These are phyloP conservation scores for Acorus calamus DNA, from an alignment of 106 monocot species.

Conservation along the genomic window DNA sequence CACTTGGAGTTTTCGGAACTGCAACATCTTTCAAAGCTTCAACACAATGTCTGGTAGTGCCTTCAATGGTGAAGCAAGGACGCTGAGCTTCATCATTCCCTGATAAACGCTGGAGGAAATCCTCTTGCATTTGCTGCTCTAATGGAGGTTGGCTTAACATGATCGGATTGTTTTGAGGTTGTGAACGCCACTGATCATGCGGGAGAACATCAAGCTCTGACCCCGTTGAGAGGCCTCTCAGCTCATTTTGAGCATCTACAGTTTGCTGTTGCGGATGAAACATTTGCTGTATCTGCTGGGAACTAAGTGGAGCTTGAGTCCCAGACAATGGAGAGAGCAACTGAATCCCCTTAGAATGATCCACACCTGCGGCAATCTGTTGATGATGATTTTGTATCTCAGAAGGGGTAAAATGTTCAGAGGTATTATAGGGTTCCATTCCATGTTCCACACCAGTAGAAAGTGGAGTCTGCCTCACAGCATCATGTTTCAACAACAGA, in stretches of 20 bases:
- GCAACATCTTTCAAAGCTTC: slow-evolving; percentile 10
- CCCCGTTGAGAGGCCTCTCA: slow-evolving; percentile 29
- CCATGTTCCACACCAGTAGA: slow-evolving; percentile 37
- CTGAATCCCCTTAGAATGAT: slow-evolving; percentile 24
- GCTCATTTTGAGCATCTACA: slow-evolving; percentile 39
- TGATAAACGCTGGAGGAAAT: slow-evolving; percentile 37
- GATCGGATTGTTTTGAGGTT: slow-evolving; percentile 22
- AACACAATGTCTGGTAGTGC: slow-evolving; percentile 9
- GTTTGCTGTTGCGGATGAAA: slow-evolving; percentile 19
- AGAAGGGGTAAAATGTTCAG: slow-evolving; percentile 38
- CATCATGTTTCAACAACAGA: slow-evolving; percentile 26
- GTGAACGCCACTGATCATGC: slow-evolving; percentile 44
- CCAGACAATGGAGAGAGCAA: slow-evolving; percentile 29
- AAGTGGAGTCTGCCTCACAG: slow-evolving; percentile 26
- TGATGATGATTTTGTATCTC: slow-evolving; percentile 38
- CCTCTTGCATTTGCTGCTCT: slow-evolving; percentile 40
- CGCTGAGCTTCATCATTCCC: slow-evolving; percentile 41
- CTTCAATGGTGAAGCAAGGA: slow-evolving; percentile 22
- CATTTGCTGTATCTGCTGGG: slow-evolving; percentile 29
- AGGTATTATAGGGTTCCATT: slow-evolving; percentile 19
- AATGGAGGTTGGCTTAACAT: slow-evolving; percentile 23
- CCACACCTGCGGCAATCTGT: slow-evolving; percentile 22
- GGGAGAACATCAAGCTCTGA: slow-evolving; percentile 30
- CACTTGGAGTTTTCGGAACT: slow-evolving; percentile 12
- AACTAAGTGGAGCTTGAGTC: slow-evolving; percentile 39